Percentiles rank a stretch among this genome's conserved stretches.
These are phyloP conservation scores for Eucalyptus regnans DNA, from an alignment of 345 rosid genomes.

Conservation along the genomic window DNA sequence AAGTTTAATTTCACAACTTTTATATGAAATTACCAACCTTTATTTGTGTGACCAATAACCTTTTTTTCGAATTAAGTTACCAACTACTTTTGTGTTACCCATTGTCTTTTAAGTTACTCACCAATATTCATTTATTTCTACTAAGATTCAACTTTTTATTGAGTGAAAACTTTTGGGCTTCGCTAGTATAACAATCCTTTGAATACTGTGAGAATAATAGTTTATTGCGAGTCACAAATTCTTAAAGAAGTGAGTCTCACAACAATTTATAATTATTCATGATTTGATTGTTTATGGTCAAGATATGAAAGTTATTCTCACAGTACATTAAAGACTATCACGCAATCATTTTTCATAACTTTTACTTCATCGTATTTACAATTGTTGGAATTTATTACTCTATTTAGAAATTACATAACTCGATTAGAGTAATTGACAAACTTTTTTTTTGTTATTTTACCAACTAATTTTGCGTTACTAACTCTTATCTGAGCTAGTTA, in stretches of 20 bases:
- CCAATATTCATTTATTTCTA: neutral
- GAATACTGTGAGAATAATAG: too few species aligned
- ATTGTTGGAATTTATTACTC: neutral
- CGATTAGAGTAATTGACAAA: neutral
- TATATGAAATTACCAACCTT: neutral
- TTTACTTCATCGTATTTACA: too few species aligned
- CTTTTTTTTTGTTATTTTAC: neutral
- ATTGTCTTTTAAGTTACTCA: neutral
- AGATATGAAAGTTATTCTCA: too few species aligned
- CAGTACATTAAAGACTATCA: too few species aligned
- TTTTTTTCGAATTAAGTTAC: neutral
- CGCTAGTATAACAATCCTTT: too few species aligned
- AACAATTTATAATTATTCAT: too few species aligned
- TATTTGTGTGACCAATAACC: neutral
- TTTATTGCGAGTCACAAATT: too few species aligned
- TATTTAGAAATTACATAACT: neutral
- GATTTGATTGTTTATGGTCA: too few species aligned
- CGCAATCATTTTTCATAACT: too few species aligned
- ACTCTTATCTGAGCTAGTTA: neutral
- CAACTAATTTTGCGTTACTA: neutral
- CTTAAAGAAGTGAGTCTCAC: too few species aligned
- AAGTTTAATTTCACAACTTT: neutral
- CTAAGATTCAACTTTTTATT: neutral
- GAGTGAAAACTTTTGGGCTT: neutral
- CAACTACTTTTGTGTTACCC: neutral